These are phyloP conservation scores for Adenanthera pavonina DNA, from an alignment of 306 rosid genomes.

Conservation along the genomic window DNA sequence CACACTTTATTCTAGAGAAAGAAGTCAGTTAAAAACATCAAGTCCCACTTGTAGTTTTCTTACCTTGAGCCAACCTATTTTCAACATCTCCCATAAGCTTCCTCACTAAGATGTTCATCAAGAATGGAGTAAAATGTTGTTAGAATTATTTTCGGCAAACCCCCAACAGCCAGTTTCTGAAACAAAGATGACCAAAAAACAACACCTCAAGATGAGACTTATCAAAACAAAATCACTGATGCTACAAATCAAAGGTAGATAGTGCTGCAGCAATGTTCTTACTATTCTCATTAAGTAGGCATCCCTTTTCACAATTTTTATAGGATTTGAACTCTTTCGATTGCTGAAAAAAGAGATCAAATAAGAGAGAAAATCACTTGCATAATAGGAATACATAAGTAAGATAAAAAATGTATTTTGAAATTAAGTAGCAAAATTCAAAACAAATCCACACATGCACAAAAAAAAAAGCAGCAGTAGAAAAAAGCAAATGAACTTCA, in stretches of 20 bases:
- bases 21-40: constrained; percentile 22
- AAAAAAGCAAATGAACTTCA: background rate
- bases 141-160: constrained; percentile 76
- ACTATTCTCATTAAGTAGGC: constrained; percentile 82
- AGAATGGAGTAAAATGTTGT: constrained; percentile 79
- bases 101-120: constrained; percentile 74
- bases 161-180: constrained; percentile 91
- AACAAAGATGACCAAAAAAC: constrained; percentile 45
- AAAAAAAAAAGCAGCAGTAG: background rate
- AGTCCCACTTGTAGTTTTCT: constrained; percentile 32
- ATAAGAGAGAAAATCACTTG: background rate
- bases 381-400: constrained; percentile 25
- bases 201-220: constrained; percentile 39
- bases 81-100: constrained; percentile 68
- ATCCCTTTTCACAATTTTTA: constrained; percentile 86
- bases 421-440: background rate
- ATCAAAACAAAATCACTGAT: constrained; percentile 29
- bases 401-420: constrained; percentile 12
- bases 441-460: background rate
- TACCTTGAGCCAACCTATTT: constrained; percentile 70
- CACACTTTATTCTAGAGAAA: constrained; percentile 18
- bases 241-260: constrained; percentile 37
- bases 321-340: constrained; percentile 73
- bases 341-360: constrained; percentile 45
- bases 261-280: constrained; percentile 49